Evolutionary conservation across 2,329 filamentous ascomycete genomes (phyloP), one percentile per base, ranked within the genome.

Genomic region (Trichoderma afroharzianum): DNA sequence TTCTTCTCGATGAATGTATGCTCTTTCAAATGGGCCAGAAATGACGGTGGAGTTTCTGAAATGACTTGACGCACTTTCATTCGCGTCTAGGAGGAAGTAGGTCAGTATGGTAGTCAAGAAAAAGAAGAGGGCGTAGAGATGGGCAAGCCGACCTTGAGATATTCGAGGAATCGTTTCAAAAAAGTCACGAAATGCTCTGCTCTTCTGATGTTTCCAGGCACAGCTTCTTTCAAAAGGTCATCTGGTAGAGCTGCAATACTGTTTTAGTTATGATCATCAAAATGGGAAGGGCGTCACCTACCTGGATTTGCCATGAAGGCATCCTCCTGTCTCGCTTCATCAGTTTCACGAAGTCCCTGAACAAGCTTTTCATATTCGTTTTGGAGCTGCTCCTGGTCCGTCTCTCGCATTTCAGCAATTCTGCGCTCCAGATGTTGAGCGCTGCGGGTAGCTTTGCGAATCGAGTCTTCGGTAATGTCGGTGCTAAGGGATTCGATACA

Each of bases 31-130:
- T 99, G 95, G 18, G 92, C 89, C 9, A 99, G 86, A 80, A 99
- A 99, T 0, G 95, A 98, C 3, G 93, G 92, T 0, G 96, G 96
- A 1, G 95, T 99, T 81, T 99, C 96, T 8, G 96, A 98, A 74
- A 98, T 98, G 74, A 97, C 95, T 79, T 98, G 94, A 5, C 96
- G 90, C 15, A 98, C 95, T 85, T 97, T 98, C 96, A 99, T 98
- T 72, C 97, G 90, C 2, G 95, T 98, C 87, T 95, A 26, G 14
- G n/a, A 15, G 21, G 18, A 58, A 36, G 15, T 2, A 1, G 2
- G 50, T 72, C 53, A 72, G 64, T 32, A 53, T 39, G 11, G 12
- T 15, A 18, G 14, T 24, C 28, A 11, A 26, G 33, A 28, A 14
- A n/a, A 33, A 8, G 32, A 21, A 21, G 28, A 30, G 2, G 11